Conservation (phyloP, 495 filamentous ascomycete genomes). For the Hyphodiscus hymeniophilus region DNA sequence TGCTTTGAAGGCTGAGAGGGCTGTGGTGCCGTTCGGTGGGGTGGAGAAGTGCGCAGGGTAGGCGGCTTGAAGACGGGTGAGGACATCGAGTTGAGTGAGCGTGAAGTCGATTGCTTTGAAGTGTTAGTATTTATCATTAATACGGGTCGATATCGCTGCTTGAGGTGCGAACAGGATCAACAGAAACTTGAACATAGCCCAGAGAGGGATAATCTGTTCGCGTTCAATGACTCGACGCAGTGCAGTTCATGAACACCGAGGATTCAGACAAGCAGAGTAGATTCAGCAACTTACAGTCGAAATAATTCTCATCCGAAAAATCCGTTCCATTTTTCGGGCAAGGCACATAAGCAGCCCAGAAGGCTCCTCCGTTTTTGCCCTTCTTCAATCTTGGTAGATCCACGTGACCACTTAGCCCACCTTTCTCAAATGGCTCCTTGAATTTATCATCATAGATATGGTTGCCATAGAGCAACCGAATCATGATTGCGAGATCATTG, state of each 20-base stretch:
- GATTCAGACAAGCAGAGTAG: too few relatives aligned
- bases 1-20: slow-evolving; percentile 47
- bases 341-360: slow-evolving; percentile 82
- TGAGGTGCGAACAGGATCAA: too few relatives aligned
- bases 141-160: too few relatives aligned
- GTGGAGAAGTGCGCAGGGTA: slow-evolving; percentile 68
- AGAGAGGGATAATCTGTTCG: too few relatives aligned
- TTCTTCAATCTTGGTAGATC: slow-evolving; percentile 60
- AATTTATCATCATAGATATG: slow-evolving; percentile 72
- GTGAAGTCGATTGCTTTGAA: slow-evolving; percentile 57
- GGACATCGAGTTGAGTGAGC: slow-evolving; percentile 76
- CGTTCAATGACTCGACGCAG: too few relatives aligned
- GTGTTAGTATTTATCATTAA: slow-evolving; percentile 7
- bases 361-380: slow-evolving; percentile 63
- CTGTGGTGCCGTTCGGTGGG: slow-evolving; percentile 45
- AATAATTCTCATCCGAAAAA: slow-evolving; percentile 67
- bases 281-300: slow-evolving; percentile 25
- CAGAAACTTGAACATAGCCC: too few relatives aligned
- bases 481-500: slow-evolving; percentile 73
- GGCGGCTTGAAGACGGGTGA: slow-evolving; percentile 54
- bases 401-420: slow-evolving; percentile 61
- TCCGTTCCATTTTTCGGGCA: slow-evolving; percentile 67
- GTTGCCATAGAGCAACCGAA: slow-evolving; percentile 63
- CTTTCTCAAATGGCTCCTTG: slow-evolving; percentile 56
- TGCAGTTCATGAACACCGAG: too few relatives aligned